These are phyloP conservation scores for Plantago elongata DNA, from an alignment of 257 asterid species.

Conservation along the genomic window DNA sequence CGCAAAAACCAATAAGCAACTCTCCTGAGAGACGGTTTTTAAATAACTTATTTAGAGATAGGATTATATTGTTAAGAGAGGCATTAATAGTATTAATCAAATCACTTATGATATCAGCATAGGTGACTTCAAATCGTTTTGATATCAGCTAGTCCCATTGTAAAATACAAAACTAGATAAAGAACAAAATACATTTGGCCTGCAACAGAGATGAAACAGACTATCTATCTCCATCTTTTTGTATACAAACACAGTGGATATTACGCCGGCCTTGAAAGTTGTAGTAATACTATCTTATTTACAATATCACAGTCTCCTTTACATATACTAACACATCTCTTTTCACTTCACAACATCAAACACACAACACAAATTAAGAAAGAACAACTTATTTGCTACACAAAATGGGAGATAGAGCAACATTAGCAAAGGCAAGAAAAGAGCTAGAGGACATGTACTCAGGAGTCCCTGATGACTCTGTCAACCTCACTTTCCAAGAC, in stretches of 20 bases:
- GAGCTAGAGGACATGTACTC: constrained; percentile 64
- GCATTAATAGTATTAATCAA: background rate
- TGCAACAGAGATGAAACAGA: constrained; percentile 5
- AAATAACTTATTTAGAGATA: too few species aligned
- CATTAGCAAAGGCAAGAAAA: constrained; percentile 43
- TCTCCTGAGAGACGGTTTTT: too few species aligned
- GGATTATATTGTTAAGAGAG: too few species aligned
- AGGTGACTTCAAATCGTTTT: too few species aligned
- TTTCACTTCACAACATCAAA: background rate
- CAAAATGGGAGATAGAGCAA: constrained; percentile 45
- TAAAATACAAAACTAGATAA: background rate
- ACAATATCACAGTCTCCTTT: background rate
- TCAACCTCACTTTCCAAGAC: constrained; percentile 77
- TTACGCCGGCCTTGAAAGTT: constrained; percentile 5
- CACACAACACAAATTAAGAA: background rate
- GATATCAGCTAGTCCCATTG: too few species aligned
- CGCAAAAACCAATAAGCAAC: too few species aligned
- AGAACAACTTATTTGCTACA: background rate
- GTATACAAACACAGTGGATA: background rate
- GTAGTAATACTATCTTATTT: constrained; percentile 3
- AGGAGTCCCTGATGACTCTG: constrained; percentile 81
- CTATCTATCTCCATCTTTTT: background rate
- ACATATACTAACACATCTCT: constrained; percentile 2
- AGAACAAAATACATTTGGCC: constrained; percentile 2
- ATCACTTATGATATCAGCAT: background rate